These are phyloP conservation scores for Xylaria curta DNA, from an alignment of 495 filamentous ascomycete species.

Conservation along the genomic window DNA sequence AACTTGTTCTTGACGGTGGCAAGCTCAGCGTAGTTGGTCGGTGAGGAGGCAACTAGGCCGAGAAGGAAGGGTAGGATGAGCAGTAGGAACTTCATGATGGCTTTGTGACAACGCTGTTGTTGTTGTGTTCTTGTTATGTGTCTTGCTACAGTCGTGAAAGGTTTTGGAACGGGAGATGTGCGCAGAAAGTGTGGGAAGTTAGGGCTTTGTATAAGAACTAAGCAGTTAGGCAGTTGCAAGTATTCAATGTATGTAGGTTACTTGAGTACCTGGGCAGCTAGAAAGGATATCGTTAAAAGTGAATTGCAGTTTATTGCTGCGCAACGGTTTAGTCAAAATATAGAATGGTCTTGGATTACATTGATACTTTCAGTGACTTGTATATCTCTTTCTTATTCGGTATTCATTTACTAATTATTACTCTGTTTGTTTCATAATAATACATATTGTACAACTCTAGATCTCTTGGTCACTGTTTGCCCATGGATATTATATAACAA, in stretches of 20 bases:
- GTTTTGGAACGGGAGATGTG: neutral
- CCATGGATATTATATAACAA: neutral
- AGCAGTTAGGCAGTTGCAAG: neutral
- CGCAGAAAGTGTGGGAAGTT: neutral
- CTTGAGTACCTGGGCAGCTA: neutral
- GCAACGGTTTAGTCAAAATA: neutral
- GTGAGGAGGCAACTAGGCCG: neutral
- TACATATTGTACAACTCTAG: neutral
- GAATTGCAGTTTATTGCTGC: neutral
- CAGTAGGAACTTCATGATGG: conserved; percentile 2
- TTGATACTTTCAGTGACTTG: neutral
- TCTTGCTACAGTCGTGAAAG: neutral
- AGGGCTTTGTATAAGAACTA: neutral
- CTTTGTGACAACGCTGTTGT: neutral
- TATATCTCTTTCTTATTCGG: neutral
- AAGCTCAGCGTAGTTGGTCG: conserved; percentile 4
- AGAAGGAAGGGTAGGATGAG: neutral
- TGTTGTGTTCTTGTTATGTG: neutral
- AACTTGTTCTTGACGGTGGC: neutral
- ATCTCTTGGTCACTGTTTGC: neutral
- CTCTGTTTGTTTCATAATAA: neutral
- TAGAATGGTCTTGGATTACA: neutral
- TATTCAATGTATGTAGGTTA: neutral
- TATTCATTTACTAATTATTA: neutral
- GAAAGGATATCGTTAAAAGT: no score